Evolutionary conservation across 2,329 filamentous ascomycete genomes (phyloP).

Genomic region (Alternaria ethzedia): DNA sequence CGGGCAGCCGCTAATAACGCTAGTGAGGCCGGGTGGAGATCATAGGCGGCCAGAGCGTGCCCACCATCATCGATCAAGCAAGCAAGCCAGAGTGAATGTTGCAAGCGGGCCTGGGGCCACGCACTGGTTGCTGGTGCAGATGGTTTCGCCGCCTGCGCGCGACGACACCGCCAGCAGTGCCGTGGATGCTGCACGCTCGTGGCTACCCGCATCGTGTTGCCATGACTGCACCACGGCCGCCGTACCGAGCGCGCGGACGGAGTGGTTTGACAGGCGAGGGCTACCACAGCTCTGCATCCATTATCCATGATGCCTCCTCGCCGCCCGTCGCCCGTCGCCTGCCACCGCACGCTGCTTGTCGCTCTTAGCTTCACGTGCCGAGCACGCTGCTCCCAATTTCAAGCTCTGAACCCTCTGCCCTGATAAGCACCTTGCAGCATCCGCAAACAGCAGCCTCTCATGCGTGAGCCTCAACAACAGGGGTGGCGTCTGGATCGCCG

Average conservation of each 20-base stretch:
- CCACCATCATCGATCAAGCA: slow-evolving; percentile 13
- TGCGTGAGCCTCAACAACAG: neutral
- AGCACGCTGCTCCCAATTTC: slow-evolving; percentile 8
- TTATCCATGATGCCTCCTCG: neutral
- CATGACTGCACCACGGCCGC: neutral
- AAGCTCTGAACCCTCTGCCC: neutral
- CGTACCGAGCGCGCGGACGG: neutral
- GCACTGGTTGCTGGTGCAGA: neutral
- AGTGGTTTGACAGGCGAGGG: slow-evolving; percentile 3
- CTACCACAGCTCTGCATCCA: neutral
- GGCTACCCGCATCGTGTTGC: neutral
- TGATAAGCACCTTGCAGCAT: slow-evolving; percentile 1
- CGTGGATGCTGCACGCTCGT: neutral
- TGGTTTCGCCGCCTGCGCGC: neutral
- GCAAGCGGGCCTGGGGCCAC: neutral
- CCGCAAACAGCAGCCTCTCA: neutral
- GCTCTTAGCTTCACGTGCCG: neutral
- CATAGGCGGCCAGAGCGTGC: slow-evolving; percentile 22
- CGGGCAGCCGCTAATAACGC: slow-evolving; percentile 11
- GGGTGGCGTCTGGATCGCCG: slow-evolving; percentile 6
- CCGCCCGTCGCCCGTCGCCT: neutral
- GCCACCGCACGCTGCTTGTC: neutral
- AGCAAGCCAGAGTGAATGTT: slow-evolving; percentile 1
- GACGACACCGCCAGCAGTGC: neutral
- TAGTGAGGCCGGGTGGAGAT: slow-evolving; percentile 22